Base-by-base conservation (phyloP, 192 early-diverging fungal species). In the Lobosporangium transversale region DNA sequence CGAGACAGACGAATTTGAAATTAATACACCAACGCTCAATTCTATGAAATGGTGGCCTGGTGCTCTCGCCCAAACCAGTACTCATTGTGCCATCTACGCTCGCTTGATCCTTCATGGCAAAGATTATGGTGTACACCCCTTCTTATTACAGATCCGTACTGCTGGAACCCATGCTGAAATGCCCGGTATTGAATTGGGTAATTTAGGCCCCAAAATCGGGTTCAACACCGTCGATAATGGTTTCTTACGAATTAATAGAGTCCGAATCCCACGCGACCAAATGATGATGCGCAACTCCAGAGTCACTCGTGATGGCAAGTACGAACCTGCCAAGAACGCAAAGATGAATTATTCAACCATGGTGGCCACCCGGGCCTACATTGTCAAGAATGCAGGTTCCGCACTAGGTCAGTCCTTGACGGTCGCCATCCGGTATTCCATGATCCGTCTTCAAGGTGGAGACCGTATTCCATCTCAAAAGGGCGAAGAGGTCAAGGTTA, bases 41-140 rank as follows among this genome's bases (percentile, higher is more conserved):
- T 86, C 90, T 29, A 93, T 91, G 30, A 94, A 96, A 79, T 96
- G 94, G 94, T 94, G 93, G 94, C 93, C 94, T 66, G 94, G 93
- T 59, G 91, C 89, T 15, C 85, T 93, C 12, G 93, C 93, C 17
- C 88, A 90, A 58, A 90, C 92, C 12, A 90, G 90, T 37, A 93
- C 89, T 1, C 88, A 91, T 56, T 85, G 85, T 35, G 84, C 86
- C 32, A 87, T 96, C n/a, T 91, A 91, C 52, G 93, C 93, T 1
- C 91, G 92, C 66, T 83, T 94, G 27, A 74, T 92, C 26, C 87
- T 94, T 55, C 89, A 91, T 64, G 85, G 81, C 23, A 87, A 87
- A 58, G 86, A 89, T 61, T 84, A 82, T 67, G 87, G 87, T 14
- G 70, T 85, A n/a, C 84, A 87, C 53, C 62, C 80, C 4, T 89